These are phyloP conservation scores for Dictyostelium discoideum DNA, from an alignment of 78 protist genomes.

Conservation along the genomic window dicty_2.7 NC_007088.5:6856001-6856500, in stretches of 20 bases:
- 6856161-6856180: slow-evolving; percentile 92
- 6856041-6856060: slow-evolving; percentile 98
- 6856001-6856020: slow-evolving; percentile 93
- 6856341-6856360: slow-evolving; percentile 19
- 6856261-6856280: slow-evolving; percentile 84
- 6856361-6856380: slow-evolving; percentile 18
- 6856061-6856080: slow-evolving; percentile 90
- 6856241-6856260: slow-evolving; percentile 75
- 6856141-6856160: slow-evolving; percentile 96
- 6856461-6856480: background rate
- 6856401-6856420: background rate
- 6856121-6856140: slow-evolving; percentile 85
- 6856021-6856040: slow-evolving; percentile 92
- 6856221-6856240: slow-evolving; percentile 6
- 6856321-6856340: slow-evolving; percentile 84
- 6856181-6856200: slow-evolving; percentile 83
- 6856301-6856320: slow-evolving; percentile 84
- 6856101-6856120: slow-evolving; percentile 94
- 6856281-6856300: slow-evolving; percentile 86
- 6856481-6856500: background rate
- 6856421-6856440: background rate
- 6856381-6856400: background rate
- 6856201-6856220: slow-evolving; percentile 93
- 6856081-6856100: slow-evolving; percentile 92
- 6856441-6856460: background rate